phyloP scores from a whole-genome alignment of 2,329 filamentous ascomycete species.

The Gaeumannomyces sp. region DNA sequence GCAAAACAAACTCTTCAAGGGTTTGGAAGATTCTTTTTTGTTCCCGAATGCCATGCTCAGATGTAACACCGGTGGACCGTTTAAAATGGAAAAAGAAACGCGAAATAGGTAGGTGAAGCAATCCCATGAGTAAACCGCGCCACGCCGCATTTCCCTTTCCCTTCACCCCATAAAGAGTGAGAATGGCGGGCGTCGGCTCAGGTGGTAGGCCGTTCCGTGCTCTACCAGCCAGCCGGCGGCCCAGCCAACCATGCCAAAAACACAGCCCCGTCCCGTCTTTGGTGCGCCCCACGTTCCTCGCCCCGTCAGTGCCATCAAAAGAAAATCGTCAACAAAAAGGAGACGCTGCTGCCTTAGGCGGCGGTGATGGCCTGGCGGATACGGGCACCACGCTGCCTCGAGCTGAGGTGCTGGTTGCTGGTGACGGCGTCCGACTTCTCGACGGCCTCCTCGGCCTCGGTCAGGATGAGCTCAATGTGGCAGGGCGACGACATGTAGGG shows the following conservation, averaged over 20 bases:
- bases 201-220: neutral
- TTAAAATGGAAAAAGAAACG: slow-evolving; percentile 18
- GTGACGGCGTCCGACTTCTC: slow-evolving; percentile 74
- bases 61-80: slow-evolving; percentile 28
- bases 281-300: no score
- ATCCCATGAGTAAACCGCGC: slow-evolving; percentile 10
- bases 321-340: slow-evolving; percentile 3
- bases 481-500: slow-evolving; percentile 99
- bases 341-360: slow-evolving; percentile 44
- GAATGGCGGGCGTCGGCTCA: slow-evolving; percentile 4
- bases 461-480: slow-evolving; percentile 99
- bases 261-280: slow-evolving; percentile 8
- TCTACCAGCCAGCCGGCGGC: neutral
- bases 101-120: slow-evolving; percentile 1
- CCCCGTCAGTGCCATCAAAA: slow-evolving; percentile 5
- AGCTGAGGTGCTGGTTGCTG: slow-evolving; percentile 66
- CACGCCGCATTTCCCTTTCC: slow-evolving; percentile 10
- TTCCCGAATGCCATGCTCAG: slow-evolving; percentile 32
- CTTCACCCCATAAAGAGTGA: slow-evolving; percentile 5
- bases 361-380: slow-evolving; percentile 59
- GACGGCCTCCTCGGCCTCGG: slow-evolving; percentile 93
- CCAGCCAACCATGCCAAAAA: slow-evolving; percentile 7
- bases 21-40: slow-evolving; percentile 17
- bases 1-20: no score
- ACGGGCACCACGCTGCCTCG: slow-evolving; percentile 81